These are phyloP conservation scores for Dichotomopilus funicola DNA, from an alignment of 2,329 filamentous ascomycete genomes.

Conservation along the genomic window DNA sequence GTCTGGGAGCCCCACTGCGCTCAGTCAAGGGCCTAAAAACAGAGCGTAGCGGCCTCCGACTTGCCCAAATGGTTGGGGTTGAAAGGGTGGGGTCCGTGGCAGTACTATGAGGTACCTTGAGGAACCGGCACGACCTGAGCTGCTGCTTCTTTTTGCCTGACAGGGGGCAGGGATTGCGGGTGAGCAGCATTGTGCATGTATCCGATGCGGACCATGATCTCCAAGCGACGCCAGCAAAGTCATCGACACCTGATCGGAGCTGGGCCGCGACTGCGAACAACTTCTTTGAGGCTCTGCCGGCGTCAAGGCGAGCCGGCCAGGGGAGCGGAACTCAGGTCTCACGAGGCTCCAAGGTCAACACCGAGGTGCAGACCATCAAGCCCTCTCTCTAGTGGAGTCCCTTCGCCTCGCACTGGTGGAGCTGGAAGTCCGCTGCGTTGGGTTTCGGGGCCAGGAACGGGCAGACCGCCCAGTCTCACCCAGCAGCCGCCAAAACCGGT, in stretches of 20 bases:
- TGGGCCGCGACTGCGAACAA: background rate
- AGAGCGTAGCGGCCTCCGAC: slow-evolving; percentile 11
- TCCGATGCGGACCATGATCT: slow-evolving; percentile 13
- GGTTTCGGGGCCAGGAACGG: slow-evolving; percentile 6
- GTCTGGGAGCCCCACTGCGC: slow-evolving; percentile 9
- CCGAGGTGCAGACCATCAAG: background rate
- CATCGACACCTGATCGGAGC: slow-evolving; percentile 5
- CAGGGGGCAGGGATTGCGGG: slow-evolving; percentile 24
- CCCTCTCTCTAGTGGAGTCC: background rate
- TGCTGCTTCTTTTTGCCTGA: slow-evolving; percentile 19
- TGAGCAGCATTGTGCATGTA: slow-evolving; percentile 24
- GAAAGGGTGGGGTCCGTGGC: slow-evolving; percentile 7
- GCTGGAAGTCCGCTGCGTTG: slow-evolving; percentile 4
- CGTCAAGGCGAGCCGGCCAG: too few relatives aligned
- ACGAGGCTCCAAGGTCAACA: background rate
- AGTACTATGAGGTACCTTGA: slow-evolving; percentile 18
- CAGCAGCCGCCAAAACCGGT: background rate
- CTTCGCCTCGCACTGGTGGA: slow-evolving; percentile 9
- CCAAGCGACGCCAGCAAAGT: slow-evolving; percentile 1
- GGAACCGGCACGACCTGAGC: slow-evolving; percentile 1
- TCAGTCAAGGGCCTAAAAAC: slow-evolving; percentile 14
- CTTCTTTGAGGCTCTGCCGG: too few relatives aligned
- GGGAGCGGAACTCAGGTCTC: too few relatives aligned
- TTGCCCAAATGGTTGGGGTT: slow-evolving; percentile 13
- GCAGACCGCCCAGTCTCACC: background rate